These are phyloP conservation scores for Cornus florida DNA, from an alignment of 148 eudicot species.

Conservation along the genomic window DNA sequence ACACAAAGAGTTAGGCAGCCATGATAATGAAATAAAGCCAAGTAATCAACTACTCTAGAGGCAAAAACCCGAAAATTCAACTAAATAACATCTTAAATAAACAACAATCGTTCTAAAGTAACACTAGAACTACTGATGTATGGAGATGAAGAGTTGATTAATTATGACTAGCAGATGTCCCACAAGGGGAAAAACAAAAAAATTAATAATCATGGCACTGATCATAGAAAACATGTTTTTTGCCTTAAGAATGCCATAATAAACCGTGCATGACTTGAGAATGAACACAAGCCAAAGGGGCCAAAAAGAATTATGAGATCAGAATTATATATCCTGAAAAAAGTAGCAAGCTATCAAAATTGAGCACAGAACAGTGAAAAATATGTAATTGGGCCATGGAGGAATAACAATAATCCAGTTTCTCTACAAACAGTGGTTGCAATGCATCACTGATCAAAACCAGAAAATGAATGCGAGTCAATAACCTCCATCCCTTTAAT, in stretches of 20 bases:
- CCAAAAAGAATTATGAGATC: not conserved
- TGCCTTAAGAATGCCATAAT: not conserved
- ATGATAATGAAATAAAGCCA: not conserved
- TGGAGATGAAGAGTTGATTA: not conserved
- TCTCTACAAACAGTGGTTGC: not conserved
- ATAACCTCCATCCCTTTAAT: not conserved
- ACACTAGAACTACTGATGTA: not conserved
- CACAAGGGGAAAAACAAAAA: not conserved
- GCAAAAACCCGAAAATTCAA: not conserved
- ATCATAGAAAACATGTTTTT: too few relatives aligned
- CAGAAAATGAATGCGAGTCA: not conserved
- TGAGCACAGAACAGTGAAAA: not conserved
- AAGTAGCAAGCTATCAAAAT: not conserved
- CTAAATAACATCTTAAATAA: not conserved
- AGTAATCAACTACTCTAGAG: not conserved
- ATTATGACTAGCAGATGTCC: not conserved
- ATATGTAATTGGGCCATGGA: not conserved
- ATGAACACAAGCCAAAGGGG: not conserved
- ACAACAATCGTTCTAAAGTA: not conserved
- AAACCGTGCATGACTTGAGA: not conserved
- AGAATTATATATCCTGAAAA: not conserved
- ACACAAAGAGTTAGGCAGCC: constrained; percentile 15
- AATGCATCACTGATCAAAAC: not conserved
- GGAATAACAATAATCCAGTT: not conserved
- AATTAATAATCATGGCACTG: too few relatives aligned